A percentile compares a stretch with the other conserved stretches of the same genome.
These are phyloP conservation scores for Psilocybe cubensis DNA, from an alignment of 768 basidiomycete species.

Conservation along the genomic window DNA sequence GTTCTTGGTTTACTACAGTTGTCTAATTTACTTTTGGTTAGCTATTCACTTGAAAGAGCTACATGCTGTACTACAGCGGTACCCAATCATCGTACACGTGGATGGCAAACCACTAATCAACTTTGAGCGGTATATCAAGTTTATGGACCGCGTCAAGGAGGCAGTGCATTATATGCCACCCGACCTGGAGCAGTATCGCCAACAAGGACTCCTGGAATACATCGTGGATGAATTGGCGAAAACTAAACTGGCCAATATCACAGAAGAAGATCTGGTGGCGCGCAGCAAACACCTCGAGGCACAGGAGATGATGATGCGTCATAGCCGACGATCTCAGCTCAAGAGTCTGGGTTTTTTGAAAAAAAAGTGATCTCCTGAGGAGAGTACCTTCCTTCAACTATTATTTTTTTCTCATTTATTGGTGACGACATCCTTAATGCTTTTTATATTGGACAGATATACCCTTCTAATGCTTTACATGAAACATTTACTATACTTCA, in stretches of 20 bases:
- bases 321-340: neutral
- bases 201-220: conserved; percentile 40
- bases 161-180: conserved; percentile 34
- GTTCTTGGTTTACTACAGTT: neutral
- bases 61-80: conserved; percentile 29
- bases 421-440: too few relatives aligned
- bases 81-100: conserved; percentile 27
- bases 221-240: conserved; percentile 36
- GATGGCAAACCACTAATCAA: conserved; percentile 42
- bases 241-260: neutral
- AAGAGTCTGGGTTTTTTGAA: neutral
- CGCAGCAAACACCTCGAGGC: neutral
- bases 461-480: too few relatives aligned
- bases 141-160: conserved; percentile 38
- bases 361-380: neutral
- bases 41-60: conserved; percentile 43
- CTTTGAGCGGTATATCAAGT: conserved; percentile 41
- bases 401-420: neutral
- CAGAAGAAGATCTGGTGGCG: neutral
- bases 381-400: neutral
- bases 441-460: too few relatives aligned
- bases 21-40: conserved; percentile 21
- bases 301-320: neutral
- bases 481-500: too few relatives aligned
- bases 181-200: conserved; percentile 31